phyloP scores from a whole-genome alignment of 768 basidiomycete species.

The Pisolithus orientalis region DNA sequence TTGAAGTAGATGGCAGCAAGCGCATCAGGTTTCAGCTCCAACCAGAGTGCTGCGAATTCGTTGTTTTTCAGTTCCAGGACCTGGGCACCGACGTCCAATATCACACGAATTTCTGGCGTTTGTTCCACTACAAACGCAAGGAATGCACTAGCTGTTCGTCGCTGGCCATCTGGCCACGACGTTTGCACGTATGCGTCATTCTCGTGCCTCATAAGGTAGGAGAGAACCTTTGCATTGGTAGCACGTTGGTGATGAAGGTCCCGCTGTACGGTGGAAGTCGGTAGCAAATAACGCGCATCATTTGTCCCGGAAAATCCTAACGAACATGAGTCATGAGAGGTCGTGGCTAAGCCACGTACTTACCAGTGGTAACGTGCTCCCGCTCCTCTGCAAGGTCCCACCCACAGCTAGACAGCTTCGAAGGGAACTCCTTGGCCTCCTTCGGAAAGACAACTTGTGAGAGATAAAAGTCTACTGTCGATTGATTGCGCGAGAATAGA shows the following conservation, averaged over 20 bases:
- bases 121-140: conserved; percentile 26
- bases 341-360: neutral
- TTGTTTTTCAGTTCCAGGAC: conserved; percentile 41
- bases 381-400: conserved; percentile 32
- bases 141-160: conserved; percentile 14
- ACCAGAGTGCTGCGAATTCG: conserved; percentile 25
- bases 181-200: conserved; percentile 27
- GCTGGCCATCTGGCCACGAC: conserved; percentile 21
- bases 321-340: neutral
- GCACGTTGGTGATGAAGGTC: conserved; percentile 32
- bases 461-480: conserved; percentile 32
- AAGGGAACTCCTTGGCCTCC: conserved; percentile 31
- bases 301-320: conserved; percentile 41
- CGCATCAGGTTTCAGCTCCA: conserved; percentile 14
- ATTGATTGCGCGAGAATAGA: conserved; percentile 21
- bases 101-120: conserved; percentile 32
- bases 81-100: conserved; percentile 50
- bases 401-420: conserved; percentile 28
- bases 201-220: conserved; percentile 19
- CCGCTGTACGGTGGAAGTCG: conserved; percentile 5
- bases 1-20: conserved; percentile 38
- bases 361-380: conserved; percentile 10
- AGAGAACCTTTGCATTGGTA: conserved; percentile 38
- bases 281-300: conserved; percentile 31
- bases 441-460: conserved; percentile 33